Conservation (phyloP, 345 rosid species). For the Microcos paniculata region DNA sequence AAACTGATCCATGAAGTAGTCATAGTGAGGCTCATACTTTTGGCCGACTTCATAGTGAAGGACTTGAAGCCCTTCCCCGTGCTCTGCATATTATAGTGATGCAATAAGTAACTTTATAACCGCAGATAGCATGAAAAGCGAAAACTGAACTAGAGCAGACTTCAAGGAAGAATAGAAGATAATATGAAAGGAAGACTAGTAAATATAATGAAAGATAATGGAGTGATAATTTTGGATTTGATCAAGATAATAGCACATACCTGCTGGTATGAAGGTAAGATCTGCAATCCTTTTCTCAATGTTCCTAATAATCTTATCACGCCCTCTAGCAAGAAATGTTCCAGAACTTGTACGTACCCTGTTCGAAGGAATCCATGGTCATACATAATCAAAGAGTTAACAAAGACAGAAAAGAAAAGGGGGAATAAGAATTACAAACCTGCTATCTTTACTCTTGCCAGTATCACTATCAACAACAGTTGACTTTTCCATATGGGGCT, state of each 20-base stretch:
- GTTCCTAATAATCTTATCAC: conserved; percentile 63
- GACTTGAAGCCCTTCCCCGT: conserved; percentile 95
- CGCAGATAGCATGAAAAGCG: not conserved
- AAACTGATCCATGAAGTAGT: conserved; percentile 83
- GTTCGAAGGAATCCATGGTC: conserved; percentile 13
- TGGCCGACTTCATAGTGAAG: conserved; percentile 96
- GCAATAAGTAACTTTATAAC: not conserved
- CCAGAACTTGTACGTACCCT: conserved; percentile 96
- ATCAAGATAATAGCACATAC: conserved; percentile 36
- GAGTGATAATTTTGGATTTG: not conserved
- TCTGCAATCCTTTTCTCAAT: conserved; percentile 90
- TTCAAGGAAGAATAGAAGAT: not conserved
- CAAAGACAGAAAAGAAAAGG: not conserved
- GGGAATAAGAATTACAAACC: conserved; percentile 32
- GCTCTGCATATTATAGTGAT: conserved; percentile 46
- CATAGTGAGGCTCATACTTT: conserved; percentile 91
- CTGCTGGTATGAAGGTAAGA: conserved; percentile 84
- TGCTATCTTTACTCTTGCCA: conserved; percentile 91
- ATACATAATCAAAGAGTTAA: conserved; percentile 1
- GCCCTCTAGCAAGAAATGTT: conserved; percentile 75
- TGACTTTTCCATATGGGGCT: conserved; percentile 85
- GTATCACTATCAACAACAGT: conserved; percentile 79
- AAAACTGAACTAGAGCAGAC: conserved; percentile 9
- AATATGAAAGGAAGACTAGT: not conserved
- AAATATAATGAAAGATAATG: not conserved